Percentiles rank a stretch among this genome's conserved stretches.
Evolutionary conservation across 1,284 basidiomycete species (phyloP).

Genomic region (Microbotryum saponariae): DNA sequence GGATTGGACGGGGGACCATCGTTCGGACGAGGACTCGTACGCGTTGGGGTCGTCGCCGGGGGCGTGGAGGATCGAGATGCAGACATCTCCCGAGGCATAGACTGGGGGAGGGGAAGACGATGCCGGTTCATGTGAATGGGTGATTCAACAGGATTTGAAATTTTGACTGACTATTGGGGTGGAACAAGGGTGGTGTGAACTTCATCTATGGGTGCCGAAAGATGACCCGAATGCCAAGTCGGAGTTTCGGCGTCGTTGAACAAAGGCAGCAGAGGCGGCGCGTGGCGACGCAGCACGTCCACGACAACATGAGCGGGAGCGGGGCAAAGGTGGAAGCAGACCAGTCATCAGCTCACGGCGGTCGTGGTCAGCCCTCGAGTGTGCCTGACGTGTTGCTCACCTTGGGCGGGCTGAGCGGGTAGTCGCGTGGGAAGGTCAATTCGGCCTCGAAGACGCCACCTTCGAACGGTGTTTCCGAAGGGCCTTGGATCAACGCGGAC

Average conservation of each 20-base stretch:
- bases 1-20: slow-evolving; percentile 96
- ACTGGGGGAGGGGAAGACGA: slow-evolving; percentile 46
- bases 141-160: background rate
- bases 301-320: too few relatives aligned
- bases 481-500: slow-evolving; percentile 94
- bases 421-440: slow-evolving; percentile 83
- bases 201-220: slow-evolving; percentile 54
- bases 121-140: background rate
- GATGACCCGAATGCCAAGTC: too few relatives aligned
- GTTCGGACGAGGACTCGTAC: slow-evolving; percentile 83
- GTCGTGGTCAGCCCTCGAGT: background rate
- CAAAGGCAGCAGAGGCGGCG: too few relatives aligned
- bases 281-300: too few relatives aligned
- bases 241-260: too few relatives aligned
- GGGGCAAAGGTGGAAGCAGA: background rate
- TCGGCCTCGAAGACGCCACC: slow-evolving; percentile 92
- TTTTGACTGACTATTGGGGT: slow-evolving; percentile 76
- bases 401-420: slow-evolving; percentile 91
- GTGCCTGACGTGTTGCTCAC: slow-evolving; percentile 11
- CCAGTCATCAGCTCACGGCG: background rate
- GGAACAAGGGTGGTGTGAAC: slow-evolving; percentile 92
- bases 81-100: slow-evolving; percentile 90
- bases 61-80: slow-evolving; percentile 96
- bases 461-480: slow-evolving; percentile 93
- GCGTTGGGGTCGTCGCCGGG: slow-evolving; percentile 75